Percentiles rank a stretch among this genome's conserved stretches.
Conservation (phyloP, 345 rosid genomes). For the Hypericum perforatum region DNA sequence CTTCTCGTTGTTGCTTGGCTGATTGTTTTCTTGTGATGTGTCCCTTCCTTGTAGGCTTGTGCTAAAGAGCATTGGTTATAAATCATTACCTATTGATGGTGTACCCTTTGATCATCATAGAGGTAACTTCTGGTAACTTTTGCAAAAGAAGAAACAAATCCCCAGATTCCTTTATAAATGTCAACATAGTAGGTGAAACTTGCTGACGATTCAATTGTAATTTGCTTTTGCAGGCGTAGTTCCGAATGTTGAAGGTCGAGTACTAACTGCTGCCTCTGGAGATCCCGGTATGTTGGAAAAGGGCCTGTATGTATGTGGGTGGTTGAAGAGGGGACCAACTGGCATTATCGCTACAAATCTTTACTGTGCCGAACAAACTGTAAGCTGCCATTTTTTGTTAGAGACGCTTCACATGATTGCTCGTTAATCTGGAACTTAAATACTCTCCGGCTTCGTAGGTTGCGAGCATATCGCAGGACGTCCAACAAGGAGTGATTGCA, state of each 20-base stretch:
- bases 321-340: slow-evolving; percentile 93
- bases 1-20: neutral
- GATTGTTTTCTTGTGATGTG: neutral
- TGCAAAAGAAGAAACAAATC: too few species aligned
- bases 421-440: neutral
- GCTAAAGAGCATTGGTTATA: slow-evolving; percentile 91
- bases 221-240: slow-evolving; percentile 45
- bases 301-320: slow-evolving; percentile 88
- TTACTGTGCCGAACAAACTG: slow-evolving; percentile 87
- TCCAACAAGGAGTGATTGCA: slow-evolving; percentile 34
- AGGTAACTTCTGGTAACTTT: slow-evolving; percentile 74
- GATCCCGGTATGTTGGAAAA: slow-evolving; percentile 31
- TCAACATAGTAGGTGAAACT: too few species aligned
- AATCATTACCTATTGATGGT: slow-evolving; percentile 60
- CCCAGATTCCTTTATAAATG: too few species aligned
- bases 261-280: slow-evolving; percentile 35
- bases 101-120: slow-evolving; percentile 68
- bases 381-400: slow-evolving; percentile 26
- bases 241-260: slow-evolving; percentile 62
- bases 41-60: slow-evolving; percentile 45
- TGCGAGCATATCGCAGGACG: slow-evolving; percentile 62
- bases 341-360: slow-evolving; percentile 88
- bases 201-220: too few species aligned
- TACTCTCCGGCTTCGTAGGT: slow-evolving; percentile 32
- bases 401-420: neutral